Percentiles rank a stretch among this genome's conserved stretches.
Evolutionary conservation across 1,284 basidiomycete genomes (phyloP).

Genomic region (Fomitiporia mediterranea): DNA sequence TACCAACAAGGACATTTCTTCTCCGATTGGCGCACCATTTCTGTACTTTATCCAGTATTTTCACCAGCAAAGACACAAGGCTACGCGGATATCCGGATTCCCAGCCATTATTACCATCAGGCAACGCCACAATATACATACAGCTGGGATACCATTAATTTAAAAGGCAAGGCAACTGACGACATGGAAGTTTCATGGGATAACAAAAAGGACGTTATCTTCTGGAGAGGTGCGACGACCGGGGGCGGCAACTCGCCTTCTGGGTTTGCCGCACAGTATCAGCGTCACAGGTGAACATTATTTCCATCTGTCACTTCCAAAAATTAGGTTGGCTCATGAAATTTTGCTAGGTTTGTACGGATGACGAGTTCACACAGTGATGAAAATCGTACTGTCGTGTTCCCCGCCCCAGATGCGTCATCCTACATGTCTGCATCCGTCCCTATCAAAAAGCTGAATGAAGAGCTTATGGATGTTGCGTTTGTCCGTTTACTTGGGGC

Average conservation of each 20-base stretch:
- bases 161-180: conserved; percentile 67
- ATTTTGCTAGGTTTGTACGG: conserved; percentile 72
- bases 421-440: conserved; percentile 59
- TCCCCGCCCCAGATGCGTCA: conserved; percentile 62
- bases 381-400: conserved; percentile 66
- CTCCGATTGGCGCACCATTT: conserved; percentile 88
- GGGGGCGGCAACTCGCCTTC: conserved; percentile 86
- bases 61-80: conserved; percentile 83
- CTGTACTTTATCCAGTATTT: conserved; percentile 84
- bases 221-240: conserved; percentile 89
- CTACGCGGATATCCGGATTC: conserved; percentile 86
- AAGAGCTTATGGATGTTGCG: conserved; percentile 83
- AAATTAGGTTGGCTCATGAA: too few species aligned
- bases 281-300: conserved; percentile 72
- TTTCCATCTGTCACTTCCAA: conserved; percentile 7
- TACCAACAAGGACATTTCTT: conserved; percentile 91
- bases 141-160: conserved; percentile 78
- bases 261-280: conserved; percentile 80
- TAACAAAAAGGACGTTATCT: conserved; percentile 64
- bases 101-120: conserved; percentile 91
- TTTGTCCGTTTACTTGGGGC: conserved; percentile 77
- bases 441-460: conserved; percentile 62
- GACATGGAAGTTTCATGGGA: conserved; percentile 83
- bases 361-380: conserved; percentile 64
- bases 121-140: conserved; percentile 83